Percentiles rank a stretch among this genome's conserved stretches.
Conservation (phyloP, 345 rosid species). For the Boechera stricta region DNA sequence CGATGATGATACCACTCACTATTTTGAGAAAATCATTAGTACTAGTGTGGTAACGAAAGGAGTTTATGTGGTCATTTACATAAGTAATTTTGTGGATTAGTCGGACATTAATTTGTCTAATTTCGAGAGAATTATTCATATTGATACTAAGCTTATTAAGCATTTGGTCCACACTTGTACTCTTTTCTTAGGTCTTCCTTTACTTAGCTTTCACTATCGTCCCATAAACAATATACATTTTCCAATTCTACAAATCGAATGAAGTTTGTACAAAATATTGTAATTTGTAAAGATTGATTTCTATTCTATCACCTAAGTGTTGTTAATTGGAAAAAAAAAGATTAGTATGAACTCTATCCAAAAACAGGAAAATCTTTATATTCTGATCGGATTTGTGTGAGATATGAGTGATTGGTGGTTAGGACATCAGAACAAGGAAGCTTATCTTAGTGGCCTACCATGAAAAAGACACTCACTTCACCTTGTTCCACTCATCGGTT, state of each 20-base stretch:
- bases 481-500: constrained; percentile 37
- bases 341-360: neutral
- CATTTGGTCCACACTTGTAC: neutral
- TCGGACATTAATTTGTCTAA: neutral
- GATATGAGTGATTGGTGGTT: constrained; percentile 43
- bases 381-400: constrained; percentile 7
- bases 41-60: neutral
- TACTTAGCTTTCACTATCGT: neutral
- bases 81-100: constrained; percentile 16
- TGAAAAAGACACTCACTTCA: constrained; percentile 30
- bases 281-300: neutral
- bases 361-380: constrained; percentile 12
- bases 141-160: neutral
- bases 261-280: neutral
- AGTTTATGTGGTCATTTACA: constrained; percentile 11
- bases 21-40: constrained; percentile 19
- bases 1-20: constrained; percentile 17
- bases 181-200: neutral
- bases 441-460: constrained; percentile 39
- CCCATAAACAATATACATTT: neutral
- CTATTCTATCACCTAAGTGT: neutral
- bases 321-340: neutral
- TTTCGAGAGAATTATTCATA: neutral
- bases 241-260: neutral
- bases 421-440: constrained; percentile 36